Percentiles rank a stretch among this genome's conserved stretches.
These are phyloP conservation scores for Jimgerdemannia flammicorona DNA, from an alignment of 192 early-diverging fungal genomes.

Conservation along the genomic window DNA sequence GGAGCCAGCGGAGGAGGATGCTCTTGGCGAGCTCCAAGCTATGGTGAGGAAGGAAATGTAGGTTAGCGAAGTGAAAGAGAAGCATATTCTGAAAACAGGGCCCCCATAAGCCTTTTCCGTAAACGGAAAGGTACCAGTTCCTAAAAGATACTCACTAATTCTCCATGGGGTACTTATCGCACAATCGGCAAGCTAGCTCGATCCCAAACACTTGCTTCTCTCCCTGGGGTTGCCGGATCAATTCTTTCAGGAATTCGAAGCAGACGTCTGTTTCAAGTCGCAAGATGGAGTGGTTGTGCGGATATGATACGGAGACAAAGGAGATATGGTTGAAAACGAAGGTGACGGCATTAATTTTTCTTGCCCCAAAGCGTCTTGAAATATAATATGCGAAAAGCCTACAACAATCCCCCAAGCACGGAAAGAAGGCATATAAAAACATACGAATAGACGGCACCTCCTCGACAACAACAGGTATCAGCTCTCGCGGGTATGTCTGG, in stretches of 20 bases:
- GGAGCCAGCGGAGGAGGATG: not conserved
- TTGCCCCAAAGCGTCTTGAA: no score
- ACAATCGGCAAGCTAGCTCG: constrained; percentile 37
- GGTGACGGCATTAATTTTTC: no score
- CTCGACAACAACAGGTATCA: constrained; percentile 51
- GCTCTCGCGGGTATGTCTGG: constrained; percentile 49
- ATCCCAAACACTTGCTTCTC: constrained; percentile 48
- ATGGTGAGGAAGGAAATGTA: not conserved
- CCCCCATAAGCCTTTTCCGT: no score
- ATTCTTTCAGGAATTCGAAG: constrained; percentile 52
- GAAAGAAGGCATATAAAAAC: not conserved
- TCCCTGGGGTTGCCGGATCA: constrained; percentile 41
- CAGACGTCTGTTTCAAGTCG: constrained; percentile 33
- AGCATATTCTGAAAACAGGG: no score
- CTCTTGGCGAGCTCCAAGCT: not conserved
- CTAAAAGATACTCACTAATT: constrained; percentile 33
- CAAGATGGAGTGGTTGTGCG: no score
- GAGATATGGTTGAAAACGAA: no score
- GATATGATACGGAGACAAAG: no score
- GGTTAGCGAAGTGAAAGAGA: not conserved
- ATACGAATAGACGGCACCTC: constrained; percentile 61
- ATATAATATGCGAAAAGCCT: no score
- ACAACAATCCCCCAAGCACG: no score
- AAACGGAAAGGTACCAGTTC: no score
- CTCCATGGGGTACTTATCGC: constrained; percentile 48